Evolutionary conservation across 805 yeast species (phyloP), one percentile per base, ranked within the genome.

Genomic region (Ogataea nitratoaversa): DNA sequence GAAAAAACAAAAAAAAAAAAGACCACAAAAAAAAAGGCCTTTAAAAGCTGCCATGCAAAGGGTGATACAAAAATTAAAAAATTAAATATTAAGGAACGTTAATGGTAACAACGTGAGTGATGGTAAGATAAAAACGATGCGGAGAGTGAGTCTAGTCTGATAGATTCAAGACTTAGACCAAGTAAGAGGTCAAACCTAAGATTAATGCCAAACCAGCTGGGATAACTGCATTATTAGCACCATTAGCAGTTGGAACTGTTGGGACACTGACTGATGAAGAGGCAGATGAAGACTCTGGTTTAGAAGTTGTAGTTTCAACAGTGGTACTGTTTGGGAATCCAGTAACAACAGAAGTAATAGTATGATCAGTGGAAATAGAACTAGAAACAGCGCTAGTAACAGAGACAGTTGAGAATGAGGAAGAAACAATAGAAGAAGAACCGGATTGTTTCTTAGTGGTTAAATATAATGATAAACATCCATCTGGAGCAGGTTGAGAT

Each of bases 131-230:
- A n/a, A n/a, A n/a, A n/a, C n/a, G n/a, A n/a, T n/a, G n/a, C n/a
- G n/a, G n/a, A n/a, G n/a, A n/a, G n/a, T n/a, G n/a, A n/a, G n/a
- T n/a, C n/a, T n/a, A 23, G 25, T 23, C 9, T 23, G 11, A 7
- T 8, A 11, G 7, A 23, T 8, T 8, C 7, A 23, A 23, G 7
- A 30, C 19, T 31, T 36, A 40, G 14, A 40, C n/a, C 16, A 40
- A 2, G 19, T 27, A 17, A 5, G 48, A 49, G 24, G 43, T 45
- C 16, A 40, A 23, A 29, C 50, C 53, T 13, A 44, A 41, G 11
- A 36, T 37, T 19, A 42, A 11, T 23, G 49, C 52, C 25, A 45
- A 17, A 19, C 42, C 48, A 13, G n/a, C 52, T 33, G 52, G 47
- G 20, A 42, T 37, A 36, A 27, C 47, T 4, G n/a, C 20, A 16